phyloP scores from a whole-genome alignment of 2,329 filamentous ascomycete species.

The Fusarium neocosmosporiellum region DNA sequence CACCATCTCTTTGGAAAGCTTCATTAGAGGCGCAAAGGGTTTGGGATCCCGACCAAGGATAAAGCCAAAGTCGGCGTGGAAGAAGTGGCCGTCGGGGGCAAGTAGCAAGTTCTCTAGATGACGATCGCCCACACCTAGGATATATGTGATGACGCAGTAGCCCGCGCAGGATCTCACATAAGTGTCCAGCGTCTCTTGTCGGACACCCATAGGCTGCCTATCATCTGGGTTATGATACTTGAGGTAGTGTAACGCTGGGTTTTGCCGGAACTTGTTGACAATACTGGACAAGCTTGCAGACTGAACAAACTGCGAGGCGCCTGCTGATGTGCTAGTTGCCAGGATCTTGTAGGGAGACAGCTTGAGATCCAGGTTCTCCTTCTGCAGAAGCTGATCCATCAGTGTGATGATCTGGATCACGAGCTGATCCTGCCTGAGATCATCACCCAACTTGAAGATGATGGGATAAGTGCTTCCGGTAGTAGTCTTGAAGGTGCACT shows the following conservation, averaged over 20 bases:
- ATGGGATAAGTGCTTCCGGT: constrained; percentile 85
- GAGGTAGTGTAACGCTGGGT: constrained; percentile 83
- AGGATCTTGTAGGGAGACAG: constrained; percentile 96
- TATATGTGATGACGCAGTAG: constrained; percentile 98
- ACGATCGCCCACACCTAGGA: constrained; percentile 93
- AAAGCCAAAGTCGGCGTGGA: constrained; percentile 98
- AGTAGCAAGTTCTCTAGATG: constrained; percentile 96
- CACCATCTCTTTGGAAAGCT: constrained; percentile 97
- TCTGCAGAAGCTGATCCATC: constrained; percentile 95
- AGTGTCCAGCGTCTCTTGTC: constrained; percentile 92
- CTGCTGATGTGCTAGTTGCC: constrained; percentile 88
- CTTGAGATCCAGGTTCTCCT: constrained; percentile 96
- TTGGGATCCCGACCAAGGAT: constrained; percentile 98
- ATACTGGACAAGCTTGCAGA: constrained; percentile 87
- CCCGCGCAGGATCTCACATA: constrained; percentile 97
- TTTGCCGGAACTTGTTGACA: constrained; percentile 81
- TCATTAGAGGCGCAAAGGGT: constrained; percentile 96
- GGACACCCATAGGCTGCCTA: constrained; percentile 82
- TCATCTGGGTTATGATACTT: constrained; percentile 91
- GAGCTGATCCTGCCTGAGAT: constrained; percentile 94
- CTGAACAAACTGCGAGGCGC: constrained; percentile 92
- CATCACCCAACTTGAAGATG: constrained; percentile 97
- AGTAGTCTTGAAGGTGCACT: constrained; percentile 87
- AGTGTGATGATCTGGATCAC: constrained; percentile 97
- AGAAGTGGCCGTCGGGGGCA: constrained; percentile 91